A percentile compares a stretch with the other conserved stretches of the same genome.
Evolutionary conservation across 805 yeast species (phyloP).

Genomic region (Yarrowia divulgata): DNA sequence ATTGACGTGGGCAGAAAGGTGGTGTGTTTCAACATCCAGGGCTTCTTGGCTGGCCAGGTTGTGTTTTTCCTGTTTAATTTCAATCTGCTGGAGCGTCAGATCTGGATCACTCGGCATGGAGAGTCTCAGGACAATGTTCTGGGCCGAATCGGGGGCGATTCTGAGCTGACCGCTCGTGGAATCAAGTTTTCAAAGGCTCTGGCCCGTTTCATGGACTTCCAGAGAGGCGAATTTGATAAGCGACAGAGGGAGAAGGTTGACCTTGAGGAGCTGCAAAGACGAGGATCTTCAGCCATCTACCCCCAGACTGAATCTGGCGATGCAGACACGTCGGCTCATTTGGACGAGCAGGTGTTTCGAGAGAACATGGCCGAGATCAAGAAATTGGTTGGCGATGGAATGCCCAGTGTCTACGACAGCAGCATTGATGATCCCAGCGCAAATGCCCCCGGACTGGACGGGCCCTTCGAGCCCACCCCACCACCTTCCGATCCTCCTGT

Average conservation of each 20-base stretch:
- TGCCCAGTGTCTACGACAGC: constrained; percentile 5
- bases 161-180: constrained; percentile 81
- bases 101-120: constrained; percentile 95
- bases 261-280: constrained; percentile 8
- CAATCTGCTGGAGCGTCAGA: constrained; percentile 86
- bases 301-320: constrained; percentile 11
- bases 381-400: constrained; percentile 17
- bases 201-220: constrained; percentile 73
- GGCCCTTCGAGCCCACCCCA: constrained; percentile 6
- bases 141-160: constrained; percentile 94
- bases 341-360: neutral
- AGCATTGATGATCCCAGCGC: neutral
- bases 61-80: constrained; percentile 88
- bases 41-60: constrained; percentile 90
- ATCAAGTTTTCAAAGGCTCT: constrained; percentile 73
- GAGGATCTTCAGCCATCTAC: constrained; percentile 3
- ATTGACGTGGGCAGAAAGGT: constrained; percentile 95
- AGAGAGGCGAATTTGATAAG: constrained; percentile 71
- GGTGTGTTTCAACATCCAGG: constrained; percentile 87
- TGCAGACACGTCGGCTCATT: constrained; percentile 7
- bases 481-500: constrained; percentile 1
- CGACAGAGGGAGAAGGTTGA: constrained; percentile 62
- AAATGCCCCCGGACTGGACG: neutral
- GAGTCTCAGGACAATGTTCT: constrained; percentile 83
- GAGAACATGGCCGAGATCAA: constrained; percentile 17